Evolutionary conservation across 202 grass and related monocot species (phyloP), one percentile per base, ranked within the genome.

Genomic region (Carex sylvatica): DNA sequence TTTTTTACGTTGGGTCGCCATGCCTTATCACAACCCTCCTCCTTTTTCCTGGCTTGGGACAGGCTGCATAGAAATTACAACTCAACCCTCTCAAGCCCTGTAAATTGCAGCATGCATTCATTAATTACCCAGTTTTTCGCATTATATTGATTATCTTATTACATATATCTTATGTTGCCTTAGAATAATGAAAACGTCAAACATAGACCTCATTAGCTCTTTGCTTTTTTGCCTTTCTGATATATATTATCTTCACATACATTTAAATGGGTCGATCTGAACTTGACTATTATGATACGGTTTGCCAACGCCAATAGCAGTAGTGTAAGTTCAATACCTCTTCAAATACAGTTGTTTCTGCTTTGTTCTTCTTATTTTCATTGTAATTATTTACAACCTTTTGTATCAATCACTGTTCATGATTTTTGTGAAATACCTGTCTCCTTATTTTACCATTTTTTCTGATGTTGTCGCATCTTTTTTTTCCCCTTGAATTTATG

Each of bases 401-500:
- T n/a, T 18, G 10, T 58, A 76, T 56, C 24, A 76, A 56, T 76
- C 54, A 55, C 13, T 74, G 30, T 30, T 53, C 24, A 52, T 54
- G 71, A 53, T 54, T 28, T 6, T 30, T 74, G 13, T 31, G 22
- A 53, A 74, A 54, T 54, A 24, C 47, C 71, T 53, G 14, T 30
- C 22, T 0, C 24, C 52, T 76, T 58, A 58, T 36, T 18, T 76
- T 76, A 31, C 26, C 52, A 18, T 75, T n/a, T 53, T 74, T 30
- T 55, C 14, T 75, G 18, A 23, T 72, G 14, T 60, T 60, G 20
- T 75, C 74, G 61, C 68, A 8, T 53, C 30, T 91, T 40, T 70
- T 83, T 82, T 92, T 6, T 61, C 68, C 58, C 35, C n/a, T 77
- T 40, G 12, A 67, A 38, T 78, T 76, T 74, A 82, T 47, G 61